These are phyloP conservation scores for Gnetum montanum DNA, from an alignment of 75 land plant species.

Conservation along the genomic window DNA sequence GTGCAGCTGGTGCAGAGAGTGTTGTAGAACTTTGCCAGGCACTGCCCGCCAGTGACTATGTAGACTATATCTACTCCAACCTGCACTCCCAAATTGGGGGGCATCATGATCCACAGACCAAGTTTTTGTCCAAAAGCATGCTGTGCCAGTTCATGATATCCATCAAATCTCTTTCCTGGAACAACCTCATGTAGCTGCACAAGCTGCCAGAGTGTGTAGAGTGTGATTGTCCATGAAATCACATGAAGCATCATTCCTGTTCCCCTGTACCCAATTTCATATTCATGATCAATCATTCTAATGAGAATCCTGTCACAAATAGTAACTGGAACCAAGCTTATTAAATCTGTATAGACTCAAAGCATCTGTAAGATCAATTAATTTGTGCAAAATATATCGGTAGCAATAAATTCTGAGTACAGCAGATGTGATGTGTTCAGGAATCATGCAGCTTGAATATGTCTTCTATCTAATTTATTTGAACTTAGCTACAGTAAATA, in stretches of 20 bases:
- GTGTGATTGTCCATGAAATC: constrained; percentile 4
- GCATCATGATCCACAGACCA: constrained; percentile 40
- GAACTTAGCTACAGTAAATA: no score
- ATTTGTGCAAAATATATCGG: no score
- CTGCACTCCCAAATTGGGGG: constrained; percentile 33
- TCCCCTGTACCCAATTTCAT: constrained; percentile 3
- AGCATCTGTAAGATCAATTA: no score
- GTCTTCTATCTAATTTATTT: no score
- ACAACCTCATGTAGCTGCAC: constrained; percentile 4
- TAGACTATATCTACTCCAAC: constrained; percentile 35
- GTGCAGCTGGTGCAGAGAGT: constrained; percentile 35
- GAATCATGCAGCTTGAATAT: no score
- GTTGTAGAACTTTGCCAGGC: constrained; percentile 16
- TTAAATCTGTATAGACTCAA: no score
- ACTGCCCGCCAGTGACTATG: constrained; percentile 44
- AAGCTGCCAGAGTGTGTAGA: constrained; percentile 8
- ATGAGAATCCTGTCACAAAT: no score
- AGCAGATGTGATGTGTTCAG: no score
- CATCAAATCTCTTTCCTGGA: constrained; percentile 14
- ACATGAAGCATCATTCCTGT: constrained; percentile 1
- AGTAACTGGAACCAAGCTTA: no score
- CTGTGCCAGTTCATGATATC: constrained; percentile 47
- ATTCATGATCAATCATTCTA: no score
- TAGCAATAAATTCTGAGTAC: no score
- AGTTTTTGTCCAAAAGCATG: constrained; percentile 29